Base-by-base conservation (phyloP, 2,329 filamentous ascomycete genomes). In the Mariannaea sp. region DNA sequence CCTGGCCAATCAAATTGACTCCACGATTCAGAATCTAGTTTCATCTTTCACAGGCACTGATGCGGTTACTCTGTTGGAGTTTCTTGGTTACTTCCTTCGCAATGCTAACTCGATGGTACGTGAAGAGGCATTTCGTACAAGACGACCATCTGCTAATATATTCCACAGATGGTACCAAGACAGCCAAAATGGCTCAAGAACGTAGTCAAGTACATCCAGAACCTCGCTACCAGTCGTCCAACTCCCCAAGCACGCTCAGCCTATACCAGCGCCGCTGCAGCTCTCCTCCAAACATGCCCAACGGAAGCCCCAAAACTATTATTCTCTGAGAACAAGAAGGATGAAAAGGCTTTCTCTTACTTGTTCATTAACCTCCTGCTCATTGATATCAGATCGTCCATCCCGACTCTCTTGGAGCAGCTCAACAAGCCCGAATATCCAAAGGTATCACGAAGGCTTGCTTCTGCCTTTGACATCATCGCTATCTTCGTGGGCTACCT, bases 291-390 rank as follows among this genome's bases (percentile, higher is more conserved):
- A 53, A 69, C 71, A 2, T 87, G 83, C 58, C 81, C 81, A 2
- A 59, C 65, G 1, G 67, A 71, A 4, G 75, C 75, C 2, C 71
- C 80, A 0, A 63, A 65, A 7, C 66, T 83, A 3, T 71, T 89
- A 2, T 88, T 88, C 70, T 71, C 73, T 7, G 73, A 78, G 48
- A 65, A 72, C 4, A 67, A 64, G 14, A 67, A 68, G 20, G 65
- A 72, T 2, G 73, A 77, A 27, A 84, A 81, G 55, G 79, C 84
- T 0, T 81, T 84, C 56, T 79, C 82, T 1, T 87, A 85, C 61
- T 73, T 88, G 4, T 77, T 89, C 51, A 69, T 88, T 49, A 86
- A 81, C 59, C 77, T 88, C n/a, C 65, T 88, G 6, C 77, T 88
- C 27, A 82, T 88, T 52, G 86, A 89, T 65, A 75, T 89, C 20